Base-by-base conservation (phyloP, 1,139 yeast genomes). In the Debaryomyces subglobosus region DNA sequence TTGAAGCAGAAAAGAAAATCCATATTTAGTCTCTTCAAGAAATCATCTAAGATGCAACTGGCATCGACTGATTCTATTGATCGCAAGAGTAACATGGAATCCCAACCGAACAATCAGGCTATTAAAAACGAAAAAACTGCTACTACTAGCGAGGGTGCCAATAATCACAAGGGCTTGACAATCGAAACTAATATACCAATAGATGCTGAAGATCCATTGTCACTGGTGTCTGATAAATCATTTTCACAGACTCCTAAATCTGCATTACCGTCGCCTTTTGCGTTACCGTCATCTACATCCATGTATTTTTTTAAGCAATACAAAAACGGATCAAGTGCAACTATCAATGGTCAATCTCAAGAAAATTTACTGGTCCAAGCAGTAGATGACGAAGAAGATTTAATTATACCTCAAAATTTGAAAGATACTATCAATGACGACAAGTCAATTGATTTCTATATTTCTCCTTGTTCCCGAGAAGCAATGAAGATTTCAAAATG, bases 281-380 rank as follows among this genome's bases (percentile, higher is more conserved):
- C 79, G 8, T 66, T 75, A 52, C 80, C 80, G 3, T 70, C 77
- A 1, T 74, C 79, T 2, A 72, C 79, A 0, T 74, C 79, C 0
- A 68, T 67, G 18, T 64, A 71, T 45, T 74, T 73, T 54, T 74
- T 74, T 62, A 72, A 71, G 46, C 71, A 64, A n/a, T 59, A 63
- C 43, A 40, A 53, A 30, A 56, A 57, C 46, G 53, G 39, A 15
- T 56, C 64, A 3, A 44, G 54, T 4, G 34, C 49, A 10, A 44
- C 43, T 25, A 16, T 46, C 16, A 46, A 30, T 23, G 35, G 39
- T 21, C 39, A 38, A 24, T 25, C 40, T 13, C 39, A 35, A 20
- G 39, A 35, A 9, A 35, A 35, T 15, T 8, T 12, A 33, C 16
- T 34, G 18, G n/a, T 4, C 9, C 45, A 46, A 15, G 41, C 33